These are phyloP conservation scores for Gyromitra esculenta DNA, from an alignment of 2,329 filamentous ascomycete species.

Conservation along the genomic window DNA sequence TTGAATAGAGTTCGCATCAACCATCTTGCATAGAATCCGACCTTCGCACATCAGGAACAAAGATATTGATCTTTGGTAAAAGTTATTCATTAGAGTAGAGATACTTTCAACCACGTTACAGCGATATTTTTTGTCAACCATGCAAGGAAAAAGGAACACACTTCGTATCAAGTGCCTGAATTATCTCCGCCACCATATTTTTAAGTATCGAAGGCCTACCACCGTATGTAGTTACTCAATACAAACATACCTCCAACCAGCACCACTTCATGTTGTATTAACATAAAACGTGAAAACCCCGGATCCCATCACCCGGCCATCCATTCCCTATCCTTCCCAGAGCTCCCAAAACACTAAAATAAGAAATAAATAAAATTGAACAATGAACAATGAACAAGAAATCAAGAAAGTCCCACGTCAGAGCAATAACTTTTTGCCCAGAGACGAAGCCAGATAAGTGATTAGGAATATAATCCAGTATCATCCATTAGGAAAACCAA, in stretches of 20 bases:
- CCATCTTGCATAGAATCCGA: no score
- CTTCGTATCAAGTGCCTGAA: slow-evolving; percentile 2
- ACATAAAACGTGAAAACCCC: slow-evolving; percentile 27
- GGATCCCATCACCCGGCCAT: slow-evolving; percentile 11
- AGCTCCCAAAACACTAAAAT: slow-evolving; percentile 43
- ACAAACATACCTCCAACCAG: slow-evolving; percentile 12
- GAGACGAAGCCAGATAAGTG: slow-evolving; percentile 43
- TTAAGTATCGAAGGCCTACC: slow-evolving; percentile 10
- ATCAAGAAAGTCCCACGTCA: slow-evolving; percentile 45
- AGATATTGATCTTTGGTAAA: no score
- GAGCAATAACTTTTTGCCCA: slow-evolving; percentile 44
- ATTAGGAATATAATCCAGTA: slow-evolving; percentile 49
- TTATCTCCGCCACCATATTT: slow-evolving; percentile 12
- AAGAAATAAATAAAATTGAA: slow-evolving; percentile 38
- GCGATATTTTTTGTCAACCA: neutral
- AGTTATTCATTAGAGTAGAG: neutral
- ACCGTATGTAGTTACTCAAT: neutral
- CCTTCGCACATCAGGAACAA: no score
- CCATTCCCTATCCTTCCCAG: slow-evolving; percentile 30
- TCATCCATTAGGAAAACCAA: slow-evolving; percentile 43
- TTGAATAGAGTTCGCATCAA: no score
- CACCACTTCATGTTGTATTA: neutral
- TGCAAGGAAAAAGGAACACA: neutral
- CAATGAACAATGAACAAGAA: slow-evolving; percentile 49
- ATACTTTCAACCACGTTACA: neutral